A percentile compares a stretch with the other conserved stretches of the same genome.
Conservation (phyloP, 352 stramenopile species). For the Aphanomyces astaci region DNA sequence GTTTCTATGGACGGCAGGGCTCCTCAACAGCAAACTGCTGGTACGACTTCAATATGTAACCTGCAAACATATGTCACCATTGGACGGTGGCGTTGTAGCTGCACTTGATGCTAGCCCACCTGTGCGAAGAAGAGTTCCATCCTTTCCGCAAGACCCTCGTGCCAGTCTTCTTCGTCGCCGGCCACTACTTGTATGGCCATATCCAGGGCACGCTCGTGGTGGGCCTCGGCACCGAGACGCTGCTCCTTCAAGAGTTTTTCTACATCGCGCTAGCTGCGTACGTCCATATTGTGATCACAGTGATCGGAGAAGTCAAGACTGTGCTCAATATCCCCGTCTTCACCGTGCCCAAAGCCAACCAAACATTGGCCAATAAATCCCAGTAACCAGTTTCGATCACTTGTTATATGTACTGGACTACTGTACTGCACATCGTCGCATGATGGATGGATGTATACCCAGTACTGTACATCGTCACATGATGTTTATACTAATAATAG, state of each 20-base stretch:
- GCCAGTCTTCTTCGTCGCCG: constrained; percentile 84
- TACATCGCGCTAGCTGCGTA: constrained; percentile 80
- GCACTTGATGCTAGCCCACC: constrained; percentile 82
- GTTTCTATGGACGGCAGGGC: constrained; percentile 81
- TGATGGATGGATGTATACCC: no score
- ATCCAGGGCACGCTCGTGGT: constrained; percentile 73
- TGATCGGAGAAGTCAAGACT: constrained; percentile 82
- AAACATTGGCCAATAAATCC: no score
- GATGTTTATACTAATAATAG: no score
- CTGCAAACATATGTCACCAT: not conserved
- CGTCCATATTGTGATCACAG: constrained; percentile 80
- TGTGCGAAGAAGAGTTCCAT: constrained; percentile 83
- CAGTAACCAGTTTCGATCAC: no score
- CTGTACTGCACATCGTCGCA: no score
- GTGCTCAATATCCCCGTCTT: constrained; percentile 76
- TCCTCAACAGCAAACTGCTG: constrained; percentile 85
- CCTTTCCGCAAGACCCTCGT: constrained; percentile 85
- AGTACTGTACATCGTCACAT: no score
- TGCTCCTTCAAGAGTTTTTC: constrained; percentile 84
- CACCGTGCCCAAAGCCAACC: constrained; percentile 38
- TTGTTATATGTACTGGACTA: no score
- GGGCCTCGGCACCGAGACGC: constrained; percentile 51
- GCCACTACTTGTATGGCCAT: constrained; percentile 74
- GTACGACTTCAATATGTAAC: constrained; percentile 29
- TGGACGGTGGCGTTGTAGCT: constrained; percentile 31